Evolutionary conservation across 164 flowering plant species (phyloP), one percentile per base, ranked within the genome.

Genomic region (Taxillus chinensis): DNA sequence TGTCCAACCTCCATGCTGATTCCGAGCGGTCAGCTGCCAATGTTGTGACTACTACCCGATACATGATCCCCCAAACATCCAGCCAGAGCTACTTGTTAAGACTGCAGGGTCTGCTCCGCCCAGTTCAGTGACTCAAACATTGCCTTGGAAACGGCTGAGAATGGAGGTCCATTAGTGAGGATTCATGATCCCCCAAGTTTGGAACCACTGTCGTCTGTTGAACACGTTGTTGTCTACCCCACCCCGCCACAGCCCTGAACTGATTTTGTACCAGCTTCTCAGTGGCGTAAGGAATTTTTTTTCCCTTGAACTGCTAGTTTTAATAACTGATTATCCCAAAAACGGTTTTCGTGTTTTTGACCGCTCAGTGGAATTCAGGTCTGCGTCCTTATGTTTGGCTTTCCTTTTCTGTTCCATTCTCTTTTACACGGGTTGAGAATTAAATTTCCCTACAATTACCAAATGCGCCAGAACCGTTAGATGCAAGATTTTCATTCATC

Each of bases 31-130:
- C 86, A 46, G 66, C 93, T 5, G 70, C 83, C 55, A 77, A 70
- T 69, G 75, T 74, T 3, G 64, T 78, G 46, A 79, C 88, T 0
- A 45, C 91, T 14, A 66, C 79, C 42, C 81, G 73, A 8, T 85
- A 88, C 57, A 72, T 78, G 56, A 75, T 80, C 71, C 62, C 74
- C 60, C 86, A 84, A 61, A 81, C 97, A 49, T 57, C 81, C n/a
- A 80, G 83, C 60, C 90, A 86, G 71, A 85, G 90, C 71, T 80
- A 86, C 70, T 70, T 83, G 52, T 60, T 92, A 77, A 80, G 96
- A 61, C 57, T 89, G 80, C 92, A 83, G 63, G 91, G 95, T 41
- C 64, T 87, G 38, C 85, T 89, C 39, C 80, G 85, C 5, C 86
- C 92, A 27, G 76, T 86, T 14, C 83, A 67, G 60, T 50, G 80